phyloP scores from a whole-genome alignment of 2,329 filamentous ascomycete genomes.

The Sporothrix inflata region DNA sequence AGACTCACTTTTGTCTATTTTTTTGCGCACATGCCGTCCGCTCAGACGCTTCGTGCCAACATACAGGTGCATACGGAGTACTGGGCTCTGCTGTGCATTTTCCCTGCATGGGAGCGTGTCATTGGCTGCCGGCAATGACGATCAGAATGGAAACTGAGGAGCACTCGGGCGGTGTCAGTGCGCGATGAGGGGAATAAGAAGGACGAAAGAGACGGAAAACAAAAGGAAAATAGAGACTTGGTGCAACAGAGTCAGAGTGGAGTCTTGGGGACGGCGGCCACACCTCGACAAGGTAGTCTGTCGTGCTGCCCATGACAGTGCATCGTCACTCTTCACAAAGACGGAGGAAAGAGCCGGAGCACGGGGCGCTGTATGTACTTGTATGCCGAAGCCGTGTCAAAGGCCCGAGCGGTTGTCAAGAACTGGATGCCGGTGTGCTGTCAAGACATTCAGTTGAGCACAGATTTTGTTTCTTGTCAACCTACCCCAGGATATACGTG shows the following conservation, averaged over 20 bases:
- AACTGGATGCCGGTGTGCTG: neutral
- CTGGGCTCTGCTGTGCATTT: neutral
- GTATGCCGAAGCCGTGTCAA: neutral
- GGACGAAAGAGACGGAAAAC: neutral
- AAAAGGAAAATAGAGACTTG: neutral
- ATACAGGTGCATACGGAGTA: neutral
- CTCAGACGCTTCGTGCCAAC: constrained; percentile 14
- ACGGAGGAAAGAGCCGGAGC: neutral
- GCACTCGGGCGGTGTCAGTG: neutral
- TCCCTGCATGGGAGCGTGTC: neutral
- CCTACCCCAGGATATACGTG: neutral
- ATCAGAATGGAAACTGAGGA: neutral
- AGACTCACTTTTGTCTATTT: neutral
- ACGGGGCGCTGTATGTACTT: neutral
- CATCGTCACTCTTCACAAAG: too few relatives aligned
- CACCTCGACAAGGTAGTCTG: too few relatives aligned
- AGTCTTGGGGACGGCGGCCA: too few relatives aligned
- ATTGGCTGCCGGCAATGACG: constrained; percentile 10
- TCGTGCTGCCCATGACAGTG: too few relatives aligned
- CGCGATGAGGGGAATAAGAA: neutral
- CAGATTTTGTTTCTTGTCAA: neutral
- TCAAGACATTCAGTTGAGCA: neutral
- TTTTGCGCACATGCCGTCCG: constrained; percentile 1
- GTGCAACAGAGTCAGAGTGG: too few relatives aligned
- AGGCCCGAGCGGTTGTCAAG: constrained; percentile 6